Percentiles rank a stretch among this genome's conserved stretches.
Evolutionary conservation across 176 grass and related monocot species (phyloP).

Genomic region (Carex parvula): DNA sequence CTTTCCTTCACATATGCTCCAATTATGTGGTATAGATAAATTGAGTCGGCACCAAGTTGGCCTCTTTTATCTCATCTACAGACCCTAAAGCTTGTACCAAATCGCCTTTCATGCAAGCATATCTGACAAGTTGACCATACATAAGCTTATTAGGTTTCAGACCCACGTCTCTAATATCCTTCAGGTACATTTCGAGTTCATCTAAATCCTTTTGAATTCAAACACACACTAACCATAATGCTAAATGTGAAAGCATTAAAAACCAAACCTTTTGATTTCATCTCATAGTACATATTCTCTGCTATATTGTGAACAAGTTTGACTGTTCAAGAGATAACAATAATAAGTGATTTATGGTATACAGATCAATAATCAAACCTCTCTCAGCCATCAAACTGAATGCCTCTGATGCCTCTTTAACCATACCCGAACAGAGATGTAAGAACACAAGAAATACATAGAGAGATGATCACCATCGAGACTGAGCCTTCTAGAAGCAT

Average conservation of each 20-base stretch:
- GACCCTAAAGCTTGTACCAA: slow-evolving; percentile 29
- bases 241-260: slow-evolving; percentile 40
- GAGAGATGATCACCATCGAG: slow-evolving; percentile 13
- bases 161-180: slow-evolving; percentile 43
- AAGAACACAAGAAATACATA: slow-evolving; percentile 33
- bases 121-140: slow-evolving; percentile 29
- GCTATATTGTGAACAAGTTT: slow-evolving; percentile 32
- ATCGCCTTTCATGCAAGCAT: slow-evolving; percentile 44
- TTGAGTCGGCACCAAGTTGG: slow-evolving; percentile 36
- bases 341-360: slow-evolving; percentile 41
- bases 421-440: slow-evolving; percentile 19
- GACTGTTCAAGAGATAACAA: slow-evolving; percentile 32
- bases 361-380: slow-evolving; percentile 26
- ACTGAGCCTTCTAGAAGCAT: slow-evolving; percentile 23
- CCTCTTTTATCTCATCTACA: slow-evolving; percentile 41
- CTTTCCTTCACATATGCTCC: slow-evolving; percentile 49
- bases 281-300: slow-evolving; percentile 39
- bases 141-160: slow-evolving; percentile 34
- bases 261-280: slow-evolving; percentile 38
- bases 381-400: slow-evolving; percentile 41
- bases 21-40: slow-evolving; percentile 34
- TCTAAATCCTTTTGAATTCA: slow-evolving; percentile 36
- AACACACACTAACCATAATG: slow-evolving; percentile 46
- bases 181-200: slow-evolving; percentile 51
- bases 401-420: slow-evolving; percentile 25